Base-by-base conservation (phyloP, 441 rosid genomes). In the Corymbia citriodora region DNA sequence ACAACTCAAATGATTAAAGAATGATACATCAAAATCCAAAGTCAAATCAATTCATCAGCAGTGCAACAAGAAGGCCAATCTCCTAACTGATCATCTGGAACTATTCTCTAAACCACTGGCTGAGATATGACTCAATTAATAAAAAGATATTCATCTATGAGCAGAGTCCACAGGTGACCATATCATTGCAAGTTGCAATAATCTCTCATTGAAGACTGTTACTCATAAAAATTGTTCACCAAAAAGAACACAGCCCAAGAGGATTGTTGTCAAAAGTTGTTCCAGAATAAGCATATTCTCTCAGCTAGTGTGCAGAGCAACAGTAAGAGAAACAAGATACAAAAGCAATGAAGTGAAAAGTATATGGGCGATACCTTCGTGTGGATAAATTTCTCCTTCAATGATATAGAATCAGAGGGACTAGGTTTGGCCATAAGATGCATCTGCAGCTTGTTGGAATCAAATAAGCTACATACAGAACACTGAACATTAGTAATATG, bases 301-400 rank as follows among this genome's bases (percentile, higher is more conserved):
- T 79, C 18, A 45, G 52, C 85, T 79, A 79, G 85, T 40, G 17
- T 79, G 50, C 85, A 79, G 52, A 23, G 18, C 18, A 79, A 79
- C 53, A 45, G n/a, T 40, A 79, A 63, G 68, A 89, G 63, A 45
- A 81, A 55, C 53, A 53, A 17, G 61, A 90, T 50, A 63, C 21
- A 87, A 72, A 45, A 54, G 74, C 88, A 48, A 90, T 53, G 61
- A 50, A 89, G 83, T n/a, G 65, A 45, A 91, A 27, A 50, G 55
- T 50, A 90, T 90, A 85, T 31, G 40, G 29, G 52, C 45, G 68
- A 90, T 93, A 98, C 99, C 99, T 98, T 98, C 85, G 99, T 97
- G 93, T 98, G 99, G 89, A 98, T 98, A 92, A 96, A 98, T 94
- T 97, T 98, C 95, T 98, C 99, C 96, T 98, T 98, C 55, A 96